Conservation (phyloP, 352 stramenopile genomes). For the Lagenidium giganteum region DNA sequence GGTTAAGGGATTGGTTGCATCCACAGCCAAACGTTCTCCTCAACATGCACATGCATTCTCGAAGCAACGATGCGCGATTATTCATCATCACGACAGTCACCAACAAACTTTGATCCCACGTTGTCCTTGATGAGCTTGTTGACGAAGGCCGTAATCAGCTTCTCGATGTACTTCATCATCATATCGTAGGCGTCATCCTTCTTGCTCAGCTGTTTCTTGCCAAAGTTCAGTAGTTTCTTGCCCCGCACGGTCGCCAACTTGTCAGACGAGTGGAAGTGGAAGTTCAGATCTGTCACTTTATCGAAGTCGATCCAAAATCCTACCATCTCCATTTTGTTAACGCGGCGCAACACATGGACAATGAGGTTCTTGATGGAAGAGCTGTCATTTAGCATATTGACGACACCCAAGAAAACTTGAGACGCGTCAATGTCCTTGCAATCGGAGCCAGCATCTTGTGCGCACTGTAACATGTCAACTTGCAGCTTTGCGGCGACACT, state of each 20-base stretch:
- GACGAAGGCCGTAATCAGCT: conserved; percentile 6
- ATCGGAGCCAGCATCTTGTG: conserved; percentile 9
- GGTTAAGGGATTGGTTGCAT: no score
- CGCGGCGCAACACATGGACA: conserved; percentile 27
- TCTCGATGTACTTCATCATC: conserved; percentile 6
- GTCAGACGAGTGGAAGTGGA: conserved; percentile 5
- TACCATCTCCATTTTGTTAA: conserved; percentile 31
- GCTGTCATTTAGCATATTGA: no score
- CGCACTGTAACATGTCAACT: conserved; percentile 11
- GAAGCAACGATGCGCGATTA: no score
- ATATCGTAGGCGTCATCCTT: conserved; percentile 11
- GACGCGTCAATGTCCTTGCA: conserved; percentile 29
- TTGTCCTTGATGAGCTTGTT: conserved; percentile 4
- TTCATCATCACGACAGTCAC: conserved; percentile 5
- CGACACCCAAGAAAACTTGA: conserved; percentile 25
- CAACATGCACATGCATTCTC: no score
- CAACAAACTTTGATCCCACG: conserved; percentile 4
- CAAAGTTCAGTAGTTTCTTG: conserved; percentile 6
- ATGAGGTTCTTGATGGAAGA: no score
- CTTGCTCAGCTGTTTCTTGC: conserved; percentile 6
- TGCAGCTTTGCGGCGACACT: conserved; percentile 15
- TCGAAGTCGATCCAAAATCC: conserved; percentile 25
- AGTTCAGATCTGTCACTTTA: conserved; percentile 11
- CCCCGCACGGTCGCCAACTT: conserved; percentile 1
- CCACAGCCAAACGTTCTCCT: no score